Conservation (phyloP, 192 early-diverging fungal genomes). For the Podila clonocystis region DNA sequence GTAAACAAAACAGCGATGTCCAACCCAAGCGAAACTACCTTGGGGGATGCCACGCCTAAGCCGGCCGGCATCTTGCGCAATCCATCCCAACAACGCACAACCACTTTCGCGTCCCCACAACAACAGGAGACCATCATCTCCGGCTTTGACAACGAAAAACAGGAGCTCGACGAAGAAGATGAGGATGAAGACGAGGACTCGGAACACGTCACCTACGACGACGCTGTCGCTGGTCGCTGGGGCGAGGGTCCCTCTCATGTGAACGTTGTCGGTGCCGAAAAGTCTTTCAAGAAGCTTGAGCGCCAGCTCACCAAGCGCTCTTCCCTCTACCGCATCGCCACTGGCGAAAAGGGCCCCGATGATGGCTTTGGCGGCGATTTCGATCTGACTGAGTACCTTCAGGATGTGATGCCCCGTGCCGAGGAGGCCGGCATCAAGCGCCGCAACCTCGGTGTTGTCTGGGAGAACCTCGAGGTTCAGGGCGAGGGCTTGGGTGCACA, state of each 20-base stretch:
- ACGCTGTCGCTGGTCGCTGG: conserved; percentile 38
- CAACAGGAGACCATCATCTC: conserved; percentile 30
- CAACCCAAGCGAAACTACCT: conserved; percentile 41
- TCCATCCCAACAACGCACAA: conserved; percentile 7
- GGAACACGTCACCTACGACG: conserved; percentile 19
- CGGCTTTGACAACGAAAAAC: conserved; percentile 25
- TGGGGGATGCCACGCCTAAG: conserved; percentile 20
- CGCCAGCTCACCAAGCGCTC: conserved; percentile 33
- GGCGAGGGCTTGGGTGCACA: conserved; percentile 47
- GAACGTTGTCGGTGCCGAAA: conserved; percentile 30
- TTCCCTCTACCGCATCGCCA: conserved; percentile 12
- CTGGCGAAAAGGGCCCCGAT: conserved; percentile 26
- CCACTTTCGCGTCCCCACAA: not conserved
- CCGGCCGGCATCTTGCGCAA: conserved; percentile 22
- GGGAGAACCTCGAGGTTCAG: conserved; percentile 55
- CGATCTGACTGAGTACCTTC: conserved; percentile 55
- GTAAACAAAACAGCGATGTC: conserved; percentile 11
- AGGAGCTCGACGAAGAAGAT: conserved; percentile 17
- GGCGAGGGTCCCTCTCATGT: conserved; percentile 46
- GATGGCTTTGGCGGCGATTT: conserved; percentile 44
- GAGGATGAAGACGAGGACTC: conserved; percentile 13
- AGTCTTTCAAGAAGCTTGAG: conserved; percentile 25
- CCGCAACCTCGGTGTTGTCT: conserved; percentile 54
- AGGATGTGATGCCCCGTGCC: conserved; percentile 39
- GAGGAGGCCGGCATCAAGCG: conserved; percentile 55